Evolutionary conservation across 345 rosid species (phyloP).

Genomic region (Conringia planisiliqua): DNA sequence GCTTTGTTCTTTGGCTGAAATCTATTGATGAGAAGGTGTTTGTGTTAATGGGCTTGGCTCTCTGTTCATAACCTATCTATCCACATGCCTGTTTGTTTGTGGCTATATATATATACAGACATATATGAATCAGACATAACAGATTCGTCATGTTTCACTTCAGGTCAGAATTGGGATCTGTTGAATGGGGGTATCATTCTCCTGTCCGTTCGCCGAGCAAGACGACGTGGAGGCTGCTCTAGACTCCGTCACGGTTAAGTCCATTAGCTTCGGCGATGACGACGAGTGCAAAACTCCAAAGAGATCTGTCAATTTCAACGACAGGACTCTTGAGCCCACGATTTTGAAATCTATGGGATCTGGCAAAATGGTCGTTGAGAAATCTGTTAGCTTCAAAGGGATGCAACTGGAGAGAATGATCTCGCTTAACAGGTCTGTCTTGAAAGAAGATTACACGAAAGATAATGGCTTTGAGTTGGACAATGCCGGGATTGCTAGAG

Average conservation of each 20-base stretch:
- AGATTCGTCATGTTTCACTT: constrained; percentile 17
- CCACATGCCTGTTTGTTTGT: neutral
- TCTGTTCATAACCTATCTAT: neutral
- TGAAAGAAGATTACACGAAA: constrained; percentile 5
- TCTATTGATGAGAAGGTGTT: constrained; percentile 4
- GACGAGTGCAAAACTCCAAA: constrained; percentile 52
- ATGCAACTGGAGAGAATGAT: constrained; percentile 50
- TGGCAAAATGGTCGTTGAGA: constrained; percentile 73
- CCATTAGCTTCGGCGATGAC: constrained; percentile 69
- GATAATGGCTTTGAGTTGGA: constrained; percentile 19
- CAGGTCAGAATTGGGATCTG: constrained; percentile 28
- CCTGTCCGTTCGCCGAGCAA: constrained; percentile 57
- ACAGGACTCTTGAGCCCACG: constrained; percentile 48
- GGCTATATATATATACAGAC: no score
- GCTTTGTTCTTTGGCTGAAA: neutral
- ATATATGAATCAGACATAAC: constrained; percentile 29
- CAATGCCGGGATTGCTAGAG: constrained; percentile 15
- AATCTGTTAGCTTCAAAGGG: constrained; percentile 75
- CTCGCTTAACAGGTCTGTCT: constrained; percentile 36
- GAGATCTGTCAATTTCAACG: constrained; percentile 65
- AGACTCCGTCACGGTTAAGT: constrained; percentile 71
- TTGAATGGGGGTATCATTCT: constrained; percentile 64
- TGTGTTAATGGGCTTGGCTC: neutral
- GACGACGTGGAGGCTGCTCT: constrained; percentile 55
- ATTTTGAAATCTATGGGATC: constrained; percentile 64